These are phyloP conservation scores for Trypanosomatidae sp. DNA, from an alignment of 208 protist genomes.

Conservation along the genomic window DNA sequence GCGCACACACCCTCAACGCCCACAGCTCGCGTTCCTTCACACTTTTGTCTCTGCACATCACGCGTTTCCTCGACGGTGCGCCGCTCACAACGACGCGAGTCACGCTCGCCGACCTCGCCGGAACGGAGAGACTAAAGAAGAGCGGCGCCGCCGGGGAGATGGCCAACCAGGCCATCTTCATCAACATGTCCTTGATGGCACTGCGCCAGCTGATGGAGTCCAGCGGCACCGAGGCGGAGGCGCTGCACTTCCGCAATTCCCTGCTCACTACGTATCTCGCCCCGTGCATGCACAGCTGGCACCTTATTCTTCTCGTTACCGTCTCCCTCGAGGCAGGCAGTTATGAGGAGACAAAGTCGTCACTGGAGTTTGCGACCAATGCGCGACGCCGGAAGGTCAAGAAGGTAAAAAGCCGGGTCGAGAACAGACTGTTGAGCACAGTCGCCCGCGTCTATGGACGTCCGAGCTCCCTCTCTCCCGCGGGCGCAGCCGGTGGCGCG, in stretches of 20 bases:
- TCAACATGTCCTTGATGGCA: slow-evolving; percentile 91
- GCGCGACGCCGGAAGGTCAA: slow-evolving; percentile 49
- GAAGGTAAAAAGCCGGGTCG: slow-evolving; percentile 32
- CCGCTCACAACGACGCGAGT: slow-evolving; percentile 50
- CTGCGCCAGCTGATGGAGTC: slow-evolving; percentile 77
- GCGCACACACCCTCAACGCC: slow-evolving; percentile 53
- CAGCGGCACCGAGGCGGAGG: slow-evolving; percentile 30
- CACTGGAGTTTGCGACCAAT: slow-evolving; percentile 69
- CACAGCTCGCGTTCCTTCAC: slow-evolving; percentile 66
- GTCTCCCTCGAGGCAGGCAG: slow-evolving; percentile 60
- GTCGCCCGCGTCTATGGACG: neutral
- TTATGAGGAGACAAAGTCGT: slow-evolving; percentile 65
- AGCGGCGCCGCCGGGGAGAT: slow-evolving; percentile 73
- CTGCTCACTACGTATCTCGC: slow-evolving; percentile 71
- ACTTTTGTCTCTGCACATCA: slow-evolving; percentile 67
- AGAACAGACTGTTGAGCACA: slow-evolving; percentile 20
- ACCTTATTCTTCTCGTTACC: slow-evolving; percentile 72
- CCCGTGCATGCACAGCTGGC: slow-evolving; percentile 54
- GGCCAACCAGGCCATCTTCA: slow-evolving; percentile 87
- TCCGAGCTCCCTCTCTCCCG: neutral
- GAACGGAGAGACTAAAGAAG: slow-evolving; percentile 86
- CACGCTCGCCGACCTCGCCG: slow-evolving; percentile 94
- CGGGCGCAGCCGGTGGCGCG: neutral
- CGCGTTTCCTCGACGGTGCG: slow-evolving; percentile 51
- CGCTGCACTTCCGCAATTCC: slow-evolving; percentile 50